Evolutionary conservation across 192 early-diverging fungal genomes (phyloP).

Genomic region (Coemansia sp.): DNA sequence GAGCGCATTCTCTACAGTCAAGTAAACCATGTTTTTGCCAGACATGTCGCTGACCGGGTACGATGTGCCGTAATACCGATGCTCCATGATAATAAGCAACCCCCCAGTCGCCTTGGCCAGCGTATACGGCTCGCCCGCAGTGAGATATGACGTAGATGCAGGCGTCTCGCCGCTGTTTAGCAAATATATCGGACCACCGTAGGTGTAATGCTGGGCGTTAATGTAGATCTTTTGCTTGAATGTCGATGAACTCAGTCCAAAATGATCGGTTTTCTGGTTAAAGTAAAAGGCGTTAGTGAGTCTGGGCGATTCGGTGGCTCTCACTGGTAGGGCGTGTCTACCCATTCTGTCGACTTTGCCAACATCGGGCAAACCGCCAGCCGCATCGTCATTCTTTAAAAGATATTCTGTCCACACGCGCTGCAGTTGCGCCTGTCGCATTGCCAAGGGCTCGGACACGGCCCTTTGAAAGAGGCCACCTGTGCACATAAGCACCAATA

Average conservation of each 20-base stretch:
- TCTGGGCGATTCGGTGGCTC: background rate
- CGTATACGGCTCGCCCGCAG: conserved; percentile 47
- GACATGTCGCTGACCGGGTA: conserved; percentile 59
- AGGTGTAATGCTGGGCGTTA: conserved; percentile 37
- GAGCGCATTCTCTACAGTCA: conserved; percentile 55
- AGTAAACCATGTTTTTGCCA: conserved; percentile 46
- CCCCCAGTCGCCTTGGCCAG: conserved; percentile 63
- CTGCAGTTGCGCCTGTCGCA: conserved; percentile 37
- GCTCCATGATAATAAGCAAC: conserved; percentile 64
- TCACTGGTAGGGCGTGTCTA: background rate
- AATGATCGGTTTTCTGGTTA: conserved; percentile 53
- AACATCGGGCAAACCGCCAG: background rate
- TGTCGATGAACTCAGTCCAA: conserved; percentile 26
- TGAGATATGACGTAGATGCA: conserved; percentile 46
- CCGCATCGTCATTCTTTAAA: background rate
- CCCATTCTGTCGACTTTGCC: background rate
- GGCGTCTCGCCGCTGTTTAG: conserved; percentile 56
- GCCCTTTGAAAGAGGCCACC: background rate
- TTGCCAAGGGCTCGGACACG: background rate
- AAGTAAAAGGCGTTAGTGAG: conserved; percentile 32
- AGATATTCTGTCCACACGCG: conserved; percentile 33
- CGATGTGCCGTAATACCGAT: conserved; percentile 67
- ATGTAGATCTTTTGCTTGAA: conserved; percentile 54
- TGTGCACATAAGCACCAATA: background rate
- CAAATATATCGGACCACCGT: conserved; percentile 53